Evolutionary conservation across 2,329 filamentous ascomycete genomes (phyloP).

Genomic region (Akanthomyces uredinophilus): DNA sequence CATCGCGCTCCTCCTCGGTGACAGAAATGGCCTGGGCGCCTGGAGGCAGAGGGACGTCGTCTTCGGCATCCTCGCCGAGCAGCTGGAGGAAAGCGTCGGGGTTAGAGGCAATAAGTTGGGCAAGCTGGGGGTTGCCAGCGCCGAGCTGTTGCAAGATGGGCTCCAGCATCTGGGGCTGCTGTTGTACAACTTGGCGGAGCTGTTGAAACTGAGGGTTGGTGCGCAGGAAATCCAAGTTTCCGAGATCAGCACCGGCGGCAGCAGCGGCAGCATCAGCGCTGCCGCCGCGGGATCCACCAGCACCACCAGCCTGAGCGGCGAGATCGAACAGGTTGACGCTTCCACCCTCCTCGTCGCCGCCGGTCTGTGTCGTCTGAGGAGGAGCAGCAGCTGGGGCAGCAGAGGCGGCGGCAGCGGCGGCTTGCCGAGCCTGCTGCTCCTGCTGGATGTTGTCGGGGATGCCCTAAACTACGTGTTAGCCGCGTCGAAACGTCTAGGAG

Average conservation of each 20-base stretch:
- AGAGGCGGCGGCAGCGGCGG: slow-evolving; percentile 39
- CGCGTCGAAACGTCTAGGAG: not conserved
- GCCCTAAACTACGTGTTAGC: slow-evolving; percentile 49
- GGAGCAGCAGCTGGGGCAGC: slow-evolving; percentile 37
- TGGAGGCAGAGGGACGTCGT: slow-evolving; percentile 78
- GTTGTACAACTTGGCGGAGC: slow-evolving; percentile 91
- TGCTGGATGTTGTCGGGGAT: slow-evolving; percentile 81
- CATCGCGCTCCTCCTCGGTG: slow-evolving; percentile 92
- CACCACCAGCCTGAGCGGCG: slow-evolving; percentile 66
- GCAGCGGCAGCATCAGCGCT: slow-evolving; percentile 44
- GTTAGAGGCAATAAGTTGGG: slow-evolving; percentile 84
- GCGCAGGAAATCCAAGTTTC: slow-evolving; percentile 87
- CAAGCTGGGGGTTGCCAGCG: slow-evolving; percentile 89
- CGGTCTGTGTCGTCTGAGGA: slow-evolving; percentile 35
- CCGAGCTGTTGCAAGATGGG: slow-evolving; percentile 95
- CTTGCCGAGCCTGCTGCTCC: slow-evolving; percentile 53
- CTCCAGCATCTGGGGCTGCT: slow-evolving; percentile 97
- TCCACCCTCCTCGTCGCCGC: slow-evolving; percentile 55
- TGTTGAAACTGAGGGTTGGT: slow-evolving; percentile 98
- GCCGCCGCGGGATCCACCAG: slow-evolving; percentile 37
- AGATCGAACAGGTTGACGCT: slow-evolving; percentile 88
- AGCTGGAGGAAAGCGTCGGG: slow-evolving; percentile 90
- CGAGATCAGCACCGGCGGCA: slow-evolving; percentile 51
- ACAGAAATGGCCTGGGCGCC: slow-evolving; percentile 86
- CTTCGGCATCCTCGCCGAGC: slow-evolving; percentile 80